Base-by-base conservation (phyloP, 495 filamentous ascomycete species). In the Trichoderma erinaceum region DNA sequence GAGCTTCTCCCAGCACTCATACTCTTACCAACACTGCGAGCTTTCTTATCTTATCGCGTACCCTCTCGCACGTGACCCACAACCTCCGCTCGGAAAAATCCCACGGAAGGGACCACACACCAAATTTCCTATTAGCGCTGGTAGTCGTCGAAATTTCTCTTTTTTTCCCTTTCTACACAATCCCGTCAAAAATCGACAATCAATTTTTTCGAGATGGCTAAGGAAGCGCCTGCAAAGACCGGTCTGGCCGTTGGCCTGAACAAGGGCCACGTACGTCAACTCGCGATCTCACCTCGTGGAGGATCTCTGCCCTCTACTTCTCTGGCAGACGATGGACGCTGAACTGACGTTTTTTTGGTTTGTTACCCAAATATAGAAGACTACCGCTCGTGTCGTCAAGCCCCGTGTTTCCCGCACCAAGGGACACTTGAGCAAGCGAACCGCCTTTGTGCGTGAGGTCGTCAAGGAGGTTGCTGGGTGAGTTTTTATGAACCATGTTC, bases 381-480 rank as follows among this genome's bases (percentile, higher is more conserved):
- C 93, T 81, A 97, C 92, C 73, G 83, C 91, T 71, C 87, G 92
- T 77, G 88, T 89, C 78, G 83, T 86, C 79, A 96, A 96, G 86
- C 88, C 87, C 77, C 87, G 90, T 73, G 88, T 96, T 77, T 95
- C 91, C 75, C 86, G 90, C 70, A 90, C 87, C 79, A 97, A 97
- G 85, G 95, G 95, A 72, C 88, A 92, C 78, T 84, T 93, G 77
- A 94, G 91, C 82, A 93, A 92, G 86, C 86, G 91, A 71, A 98
- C 95, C 71, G 87, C 89, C 70, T 97, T 98, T 82, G 94, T 97
- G 63, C 77, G 80, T 43, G 90, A 95, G 76, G 90, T 98, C 78
- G 91, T 96, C 76, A 94, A 92, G 85, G 95, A 98, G 84, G 95
- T 97, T 76, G 83, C 90, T 77, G 90, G 90, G 90, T 92, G 88